phyloP scores from a whole-genome alignment of 2,329 filamentous ascomycete species.

The Microcera coccophila region DNA sequence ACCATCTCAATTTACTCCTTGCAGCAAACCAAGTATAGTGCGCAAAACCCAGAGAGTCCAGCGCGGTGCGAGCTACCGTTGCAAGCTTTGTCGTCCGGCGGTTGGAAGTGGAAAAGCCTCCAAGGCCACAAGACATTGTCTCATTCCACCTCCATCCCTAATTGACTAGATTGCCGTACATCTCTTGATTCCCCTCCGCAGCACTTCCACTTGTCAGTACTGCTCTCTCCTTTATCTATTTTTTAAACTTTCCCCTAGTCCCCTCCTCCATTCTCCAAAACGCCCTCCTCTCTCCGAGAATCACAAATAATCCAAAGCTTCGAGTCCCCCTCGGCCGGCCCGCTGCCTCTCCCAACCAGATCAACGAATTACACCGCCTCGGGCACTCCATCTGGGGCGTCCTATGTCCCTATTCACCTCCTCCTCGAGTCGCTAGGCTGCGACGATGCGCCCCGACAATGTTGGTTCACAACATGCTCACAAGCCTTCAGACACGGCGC shows the following conservation, averaged over 20 bases:
- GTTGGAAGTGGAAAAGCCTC: neutral
- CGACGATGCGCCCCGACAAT: constrained; percentile 28
- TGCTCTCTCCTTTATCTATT: neutral
- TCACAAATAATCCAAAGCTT: too few species aligned
- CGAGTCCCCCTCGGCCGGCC: neutral
- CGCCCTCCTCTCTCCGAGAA: too few species aligned
- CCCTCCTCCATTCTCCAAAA: neutral
- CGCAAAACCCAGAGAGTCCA: too few species aligned
- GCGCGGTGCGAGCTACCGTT: too few species aligned
- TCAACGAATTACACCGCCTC: neutral
- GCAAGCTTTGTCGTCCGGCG: neutral
- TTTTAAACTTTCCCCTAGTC: neutral
- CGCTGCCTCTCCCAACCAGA: neutral
- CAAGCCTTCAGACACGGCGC: constrained; percentile 19
- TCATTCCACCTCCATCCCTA: neutral
- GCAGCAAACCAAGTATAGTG: neutral
- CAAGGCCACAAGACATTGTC: too few species aligned
- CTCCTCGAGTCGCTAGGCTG: constrained; percentile 28
- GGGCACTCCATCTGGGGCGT: neutral
- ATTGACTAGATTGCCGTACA: too few species aligned
- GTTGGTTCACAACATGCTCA: constrained; percentile 25
- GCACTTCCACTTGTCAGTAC: neutral
- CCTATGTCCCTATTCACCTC: constrained; percentile 23
- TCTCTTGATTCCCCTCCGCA: neutral
- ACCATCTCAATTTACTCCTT: neutral